Percentiles rank a stretch among this genome's conserved stretches.
These are phyloP conservation scores for Albizia julibrissin DNA, from an alignment of 306 rosid species.

Conservation along the genomic window DNA sequence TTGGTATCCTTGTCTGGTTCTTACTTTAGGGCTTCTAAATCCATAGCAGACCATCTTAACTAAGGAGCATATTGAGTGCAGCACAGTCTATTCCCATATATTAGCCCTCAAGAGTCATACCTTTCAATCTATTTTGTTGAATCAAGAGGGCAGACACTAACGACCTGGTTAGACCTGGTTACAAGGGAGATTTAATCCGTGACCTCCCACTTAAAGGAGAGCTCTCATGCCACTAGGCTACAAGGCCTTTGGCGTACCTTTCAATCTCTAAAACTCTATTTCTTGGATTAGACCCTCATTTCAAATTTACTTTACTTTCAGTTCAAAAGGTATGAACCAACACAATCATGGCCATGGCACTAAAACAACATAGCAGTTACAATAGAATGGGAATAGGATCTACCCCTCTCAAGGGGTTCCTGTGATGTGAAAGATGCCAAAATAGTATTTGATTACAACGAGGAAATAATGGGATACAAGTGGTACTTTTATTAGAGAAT, in stretches of 20 bases:
- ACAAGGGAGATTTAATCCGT: too few species aligned
- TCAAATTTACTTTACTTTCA: not conserved
- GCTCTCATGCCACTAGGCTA: too few species aligned
- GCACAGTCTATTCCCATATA: not conserved
- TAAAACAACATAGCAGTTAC: not conserved
- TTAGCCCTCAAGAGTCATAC: not conserved
- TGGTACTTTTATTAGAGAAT: not conserved
- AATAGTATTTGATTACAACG: not conserved
- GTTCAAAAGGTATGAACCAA: not conserved
- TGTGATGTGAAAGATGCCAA: not conserved
- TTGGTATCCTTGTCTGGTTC: not conserved
- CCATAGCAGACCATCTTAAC: not conserved
- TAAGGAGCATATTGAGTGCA: not conserved
- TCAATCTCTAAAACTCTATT: not conserved
- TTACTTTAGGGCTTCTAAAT: not conserved
- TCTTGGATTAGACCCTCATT: not conserved
- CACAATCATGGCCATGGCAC: not conserved
- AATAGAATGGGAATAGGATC: not conserved
- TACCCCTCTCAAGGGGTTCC: not conserved
- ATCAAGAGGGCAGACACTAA: too few species aligned
- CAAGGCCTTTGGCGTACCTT: too few species aligned
- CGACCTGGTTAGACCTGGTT: fast-evolving
- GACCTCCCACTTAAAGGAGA: too few species aligned
- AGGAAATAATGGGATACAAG: not conserved
- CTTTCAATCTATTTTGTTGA: too few species aligned